Percentiles rank a stretch among this genome's conserved stretches.
phyloP scores from a whole-genome alignment of 2,329 filamentous ascomycete genomes.

The Phyllosticta citriasiana region DNA sequence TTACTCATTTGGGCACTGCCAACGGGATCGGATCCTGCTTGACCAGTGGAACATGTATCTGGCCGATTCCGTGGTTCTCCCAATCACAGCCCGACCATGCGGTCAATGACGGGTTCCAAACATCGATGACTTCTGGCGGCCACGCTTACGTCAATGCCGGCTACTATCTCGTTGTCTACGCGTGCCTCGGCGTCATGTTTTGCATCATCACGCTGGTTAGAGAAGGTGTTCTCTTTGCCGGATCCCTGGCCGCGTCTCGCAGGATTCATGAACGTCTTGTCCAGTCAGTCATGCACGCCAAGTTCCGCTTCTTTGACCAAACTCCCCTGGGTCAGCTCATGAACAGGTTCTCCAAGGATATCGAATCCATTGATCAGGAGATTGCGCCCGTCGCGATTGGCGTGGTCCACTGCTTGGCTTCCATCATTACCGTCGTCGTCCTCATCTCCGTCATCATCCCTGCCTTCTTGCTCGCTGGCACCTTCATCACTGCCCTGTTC shows the following conservation, averaged over 20 bases:
- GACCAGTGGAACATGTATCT: slow-evolving; percentile 41
- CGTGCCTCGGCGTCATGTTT: slow-evolving; percentile 65
- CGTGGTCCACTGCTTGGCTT: slow-evolving; percentile 55
- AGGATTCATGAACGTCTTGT: slow-evolving; percentile 74
- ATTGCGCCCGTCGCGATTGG: slow-evolving; percentile 84
- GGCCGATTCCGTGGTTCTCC: slow-evolving; percentile 28
- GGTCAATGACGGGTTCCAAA: slow-evolving; percentile 17
- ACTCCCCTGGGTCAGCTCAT: slow-evolving; percentile 93
- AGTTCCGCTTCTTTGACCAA: slow-evolving; percentile 96
- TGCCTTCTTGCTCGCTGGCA: slow-evolving; percentile 74
- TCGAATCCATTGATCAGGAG: slow-evolving; percentile 91
- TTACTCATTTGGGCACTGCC: slow-evolving; percentile 35
- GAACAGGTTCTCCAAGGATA: slow-evolving; percentile 97
- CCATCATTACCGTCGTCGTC: slow-evolving; percentile 73
- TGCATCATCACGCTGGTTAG: slow-evolving; percentile 72
- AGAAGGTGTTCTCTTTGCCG: slow-evolving; percentile 84
- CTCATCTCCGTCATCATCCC: slow-evolving; percentile 86
- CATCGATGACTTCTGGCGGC: slow-evolving; percentile 29
- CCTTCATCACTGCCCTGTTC: slow-evolving; percentile 78
- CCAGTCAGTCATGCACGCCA: slow-evolving; percentile 69
- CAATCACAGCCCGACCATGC: slow-evolving; percentile 4
- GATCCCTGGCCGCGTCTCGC: slow-evolving; percentile 79
- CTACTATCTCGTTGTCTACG: slow-evolving; percentile 81
- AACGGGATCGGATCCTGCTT: slow-evolving; percentile 38
- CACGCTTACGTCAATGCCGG: slow-evolving; percentile 58